A percentile compares a stretch with the other conserved stretches of the same genome.
These are phyloP conservation scores for Halophytophthora batemanensis DNA, from an alignment of 352 stramenopile genomes.

Conservation along the genomic window DNA sequence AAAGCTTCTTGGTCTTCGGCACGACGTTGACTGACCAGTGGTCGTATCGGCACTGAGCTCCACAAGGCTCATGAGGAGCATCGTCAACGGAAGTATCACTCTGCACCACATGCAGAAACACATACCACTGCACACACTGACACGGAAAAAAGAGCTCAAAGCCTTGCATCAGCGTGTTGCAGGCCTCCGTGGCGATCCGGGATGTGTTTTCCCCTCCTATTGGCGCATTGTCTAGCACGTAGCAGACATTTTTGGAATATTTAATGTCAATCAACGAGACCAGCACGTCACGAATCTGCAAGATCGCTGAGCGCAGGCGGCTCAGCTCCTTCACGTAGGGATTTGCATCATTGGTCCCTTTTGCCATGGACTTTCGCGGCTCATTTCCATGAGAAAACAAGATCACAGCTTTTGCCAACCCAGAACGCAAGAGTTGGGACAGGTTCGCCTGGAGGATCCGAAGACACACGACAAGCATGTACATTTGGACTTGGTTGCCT, in stretches of 20 bases:
- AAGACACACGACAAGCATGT: constrained; percentile 64
- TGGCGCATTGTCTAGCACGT: constrained; percentile 11
- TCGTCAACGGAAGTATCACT: constrained; percentile 7
- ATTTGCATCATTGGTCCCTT: neutral
- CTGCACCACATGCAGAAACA: constrained; percentile 50
- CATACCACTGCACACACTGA: constrained; percentile 51
- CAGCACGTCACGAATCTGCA: constrained; percentile 32
- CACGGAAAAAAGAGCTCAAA: constrained; percentile 90
- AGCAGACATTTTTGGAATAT: constrained; percentile 15
- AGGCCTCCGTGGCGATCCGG: constrained; percentile 40
- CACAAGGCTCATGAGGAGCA: constrained; percentile 6
- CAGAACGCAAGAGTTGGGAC: constrained; percentile 57
- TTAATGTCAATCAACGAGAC: constrained; percentile 36
- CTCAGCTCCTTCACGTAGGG: constrained; percentile 17
- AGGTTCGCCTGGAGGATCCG: constrained; percentile 80
- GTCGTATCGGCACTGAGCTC: constrained; percentile 16
- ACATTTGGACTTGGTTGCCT: constrained; percentile 37
- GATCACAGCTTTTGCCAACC: constrained; percentile 39
- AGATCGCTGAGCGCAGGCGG: constrained; percentile 13
- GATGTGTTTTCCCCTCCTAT: constrained; percentile 19
- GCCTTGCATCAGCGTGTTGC: constrained; percentile 64
- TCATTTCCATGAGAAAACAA: constrained; percentile 8
- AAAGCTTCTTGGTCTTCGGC: constrained; percentile 26
- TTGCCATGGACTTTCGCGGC: constrained; percentile 1
- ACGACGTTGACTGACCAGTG: constrained; percentile 19